Conservation (phyloP, 192 early-diverging fungal genomes). For the Linnemannia elongata region DNA sequence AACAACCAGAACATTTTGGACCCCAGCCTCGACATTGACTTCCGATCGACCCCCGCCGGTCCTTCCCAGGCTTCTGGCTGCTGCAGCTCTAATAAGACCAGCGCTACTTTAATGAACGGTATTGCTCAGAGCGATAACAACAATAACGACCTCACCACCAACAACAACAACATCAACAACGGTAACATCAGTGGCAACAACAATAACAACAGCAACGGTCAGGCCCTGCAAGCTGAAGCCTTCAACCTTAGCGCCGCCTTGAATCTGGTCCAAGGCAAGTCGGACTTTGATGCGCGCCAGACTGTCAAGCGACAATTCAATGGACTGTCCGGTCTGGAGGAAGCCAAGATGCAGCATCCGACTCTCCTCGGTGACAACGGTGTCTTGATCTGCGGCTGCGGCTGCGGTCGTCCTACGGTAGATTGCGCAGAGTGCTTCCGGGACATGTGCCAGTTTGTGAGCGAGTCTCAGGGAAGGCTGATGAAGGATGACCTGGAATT, state of each 20-base stretch:
- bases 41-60: neutral
- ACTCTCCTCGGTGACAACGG: conserved; percentile 39
- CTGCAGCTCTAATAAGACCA: conserved; percentile 1
- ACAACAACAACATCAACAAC: neutral
- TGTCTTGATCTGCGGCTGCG: conserved; percentile 54
- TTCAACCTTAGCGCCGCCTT: conserved; percentile 34
- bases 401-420: conserved; percentile 51
- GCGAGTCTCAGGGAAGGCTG: conserved; percentile 44
- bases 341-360: conserved; percentile 49
- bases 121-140: neutral
- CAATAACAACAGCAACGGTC: neutral
- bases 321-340: conserved; percentile 22
- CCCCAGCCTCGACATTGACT: neutral
- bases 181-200: neutral
- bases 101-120: conserved; percentile 13
- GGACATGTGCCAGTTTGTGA: conserved; percentile 51
- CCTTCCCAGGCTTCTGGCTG: neutral
- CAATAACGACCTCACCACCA: neutral
- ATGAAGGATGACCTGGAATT: conserved; percentile 45
- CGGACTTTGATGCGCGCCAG: conserved; percentile 16
- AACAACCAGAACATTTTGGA: conserved; percentile 40
- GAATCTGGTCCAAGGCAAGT: conserved; percentile 16
- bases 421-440: conserved; percentile 51
- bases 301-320: conserved; percentile 32
- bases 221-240: neutral